phyloP scores from a whole-genome alignment of 1,284 basidiomycete species.

The Macrocystidia cucumis region DNA sequence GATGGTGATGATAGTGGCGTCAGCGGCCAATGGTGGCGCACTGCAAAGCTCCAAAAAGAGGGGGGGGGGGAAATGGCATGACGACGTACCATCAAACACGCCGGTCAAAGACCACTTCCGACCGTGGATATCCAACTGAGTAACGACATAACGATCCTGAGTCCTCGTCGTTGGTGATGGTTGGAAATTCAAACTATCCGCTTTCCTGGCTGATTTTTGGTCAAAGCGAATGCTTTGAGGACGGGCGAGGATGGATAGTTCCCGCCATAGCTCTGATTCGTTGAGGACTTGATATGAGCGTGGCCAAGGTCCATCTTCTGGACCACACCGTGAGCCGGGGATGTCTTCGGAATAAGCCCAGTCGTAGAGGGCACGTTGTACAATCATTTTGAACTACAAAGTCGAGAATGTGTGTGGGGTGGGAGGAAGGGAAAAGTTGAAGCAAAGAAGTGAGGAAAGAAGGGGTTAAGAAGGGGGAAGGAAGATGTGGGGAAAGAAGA shows the following conservation, averaged over 20 bases:
- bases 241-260: conserved; percentile 38
- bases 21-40: too few relatives aligned
- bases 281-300: conserved; percentile 43
- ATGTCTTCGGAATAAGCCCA: conserved; percentile 47
- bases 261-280: conserved; percentile 39
- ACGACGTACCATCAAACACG: conserved; percentile 56
- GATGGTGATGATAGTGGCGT: too few relatives aligned
- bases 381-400: conserved; percentile 24
- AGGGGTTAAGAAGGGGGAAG: too few relatives aligned
- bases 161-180: conserved; percentile 39
- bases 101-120: conserved; percentile 55
- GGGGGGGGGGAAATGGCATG: conserved; percentile 3
- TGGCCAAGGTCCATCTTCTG: conserved; percentile 58
- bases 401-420: conserved; percentile 9
- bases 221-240: conserved; percentile 38
- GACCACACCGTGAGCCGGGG: conserved; percentile 47
- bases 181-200: conserved; percentile 56
- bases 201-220: conserved; percentile 28
- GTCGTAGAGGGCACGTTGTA: conserved; percentile 25
- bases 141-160: conserved; percentile 58
- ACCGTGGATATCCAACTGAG: conserved; percentile 46
- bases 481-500: too few relatives aligned
- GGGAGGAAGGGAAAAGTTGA: conserved; percentile 9
- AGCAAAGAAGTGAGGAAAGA: too few relatives aligned
- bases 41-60: too few relatives aligned